Base-by-base conservation (phyloP, 495 filamentous ascomycete species). In the Aspergillus saccharolyticus region DNA sequence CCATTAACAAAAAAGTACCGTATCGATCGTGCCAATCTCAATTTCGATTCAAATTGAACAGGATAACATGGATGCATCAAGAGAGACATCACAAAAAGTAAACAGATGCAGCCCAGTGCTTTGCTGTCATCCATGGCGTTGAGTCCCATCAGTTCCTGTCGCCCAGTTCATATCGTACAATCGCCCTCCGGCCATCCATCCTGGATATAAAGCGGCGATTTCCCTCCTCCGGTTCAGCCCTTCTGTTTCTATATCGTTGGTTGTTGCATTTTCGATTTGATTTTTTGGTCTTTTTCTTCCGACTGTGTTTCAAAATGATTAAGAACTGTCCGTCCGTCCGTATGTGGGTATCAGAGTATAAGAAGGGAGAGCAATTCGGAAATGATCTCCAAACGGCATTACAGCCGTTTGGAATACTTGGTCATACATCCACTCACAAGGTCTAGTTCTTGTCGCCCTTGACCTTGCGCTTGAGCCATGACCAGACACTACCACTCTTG, bases 381-480 rank as follows among this genome's bases (percentile, higher is more conserved):
- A 39, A 39, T 12, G 6, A 39, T 39, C 10, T 39, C 33, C 33
- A 12, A 39, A 5, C 12, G 33, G 6, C 33, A 5, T 12, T 9
- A 39, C 33, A 6, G 33, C 33, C 33, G 14, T 39, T 39, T 8
- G 33, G 33, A 2, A 39, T 10, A n/a, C 14, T 39, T 5, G 33
- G 33, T 39, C 33, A 39, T 15, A 39, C 33, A 39, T 39, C 33
- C 25, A 12, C 33, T 39, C 33, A 46, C 54, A 21, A 25, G 3
- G 20, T 18, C 21, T 54, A 54, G 21, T 54, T 54, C 21, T 44
- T 53, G 30, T 53, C 51, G 47, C 65, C 59, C 63, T 66, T 68
- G 59, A 70, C 56, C 62, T 68, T 70, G 46, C 65, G 65, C 58
- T 70, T 70, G 45, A 70, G 45, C 66, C 64, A 66, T 21, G 60